Conservation (phyloP, 805 yeast genomes). For the Ogataea pilisensis region DNA sequence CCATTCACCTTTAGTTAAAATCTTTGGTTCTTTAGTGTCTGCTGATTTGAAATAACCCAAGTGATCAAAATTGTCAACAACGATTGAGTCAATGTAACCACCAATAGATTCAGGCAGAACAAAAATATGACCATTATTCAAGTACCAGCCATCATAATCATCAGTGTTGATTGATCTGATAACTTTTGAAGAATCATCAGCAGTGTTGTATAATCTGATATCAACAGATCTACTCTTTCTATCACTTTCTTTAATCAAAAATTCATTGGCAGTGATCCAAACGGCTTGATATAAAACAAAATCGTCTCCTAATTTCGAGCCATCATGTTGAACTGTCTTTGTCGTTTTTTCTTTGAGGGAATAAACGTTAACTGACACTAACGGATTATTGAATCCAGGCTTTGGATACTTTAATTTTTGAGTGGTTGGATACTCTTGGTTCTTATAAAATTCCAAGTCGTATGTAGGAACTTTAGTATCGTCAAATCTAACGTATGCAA, state of each 20-base stretch:
- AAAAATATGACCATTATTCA: constrained; percentile 34
- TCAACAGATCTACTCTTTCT: constrained; percentile 55
- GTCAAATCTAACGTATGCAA: constrained; percentile 53
- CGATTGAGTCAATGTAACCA: constrained; percentile 65
- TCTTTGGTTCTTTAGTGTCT: constrained; percentile 36
- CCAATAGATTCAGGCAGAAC: constrained; percentile 33
- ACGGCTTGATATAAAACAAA: constrained; percentile 55
- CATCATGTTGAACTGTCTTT: constrained; percentile 25
- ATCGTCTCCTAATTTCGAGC: constrained; percentile 37
- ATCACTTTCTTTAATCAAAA: constrained; percentile 59
- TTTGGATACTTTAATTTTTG: constrained; percentile 61
- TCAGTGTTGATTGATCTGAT: constrained; percentile 42
- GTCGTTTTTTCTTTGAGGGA: constrained; percentile 28
- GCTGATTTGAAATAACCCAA: constrained; percentile 55
- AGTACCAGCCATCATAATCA: constrained; percentile 53
- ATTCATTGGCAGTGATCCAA: constrained; percentile 50
- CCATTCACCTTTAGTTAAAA: constrained; percentile 44
- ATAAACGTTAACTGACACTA: constrained; percentile 42
- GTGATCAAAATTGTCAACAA: constrained; percentile 55
- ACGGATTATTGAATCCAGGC: constrained; percentile 65
- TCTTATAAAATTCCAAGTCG: constrained; percentile 47
- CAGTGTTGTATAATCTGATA: constrained; percentile 41
- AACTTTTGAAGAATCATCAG: constrained; percentile 28
- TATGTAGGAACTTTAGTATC: constrained; percentile 56
- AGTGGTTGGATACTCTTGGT: constrained; percentile 42